A percentile compares a stretch with the other conserved stretches of the same genome.
Evolutionary conservation across 192 early-diverging fungal genomes (phyloP).

Genomic region (Mortierella claussenii): DNA sequence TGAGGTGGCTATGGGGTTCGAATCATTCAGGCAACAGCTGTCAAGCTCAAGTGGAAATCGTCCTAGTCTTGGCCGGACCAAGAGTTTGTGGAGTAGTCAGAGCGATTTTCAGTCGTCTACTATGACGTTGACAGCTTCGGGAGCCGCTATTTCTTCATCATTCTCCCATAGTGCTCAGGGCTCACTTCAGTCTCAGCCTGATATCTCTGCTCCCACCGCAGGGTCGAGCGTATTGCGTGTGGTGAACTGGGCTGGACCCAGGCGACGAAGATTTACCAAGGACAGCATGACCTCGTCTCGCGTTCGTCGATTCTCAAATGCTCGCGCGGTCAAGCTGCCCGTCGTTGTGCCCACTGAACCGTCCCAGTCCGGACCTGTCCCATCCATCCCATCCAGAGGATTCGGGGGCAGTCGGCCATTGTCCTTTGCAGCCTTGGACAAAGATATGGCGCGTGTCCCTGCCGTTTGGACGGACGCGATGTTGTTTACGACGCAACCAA

Average conservation of each 20-base stretch:
- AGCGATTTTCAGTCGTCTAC: constrained; percentile 2
- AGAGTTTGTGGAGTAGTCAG: constrained; percentile 14
- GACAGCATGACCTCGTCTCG: not conserved
- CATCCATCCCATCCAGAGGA: too few species aligned
- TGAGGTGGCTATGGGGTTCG: constrained; percentile 37
- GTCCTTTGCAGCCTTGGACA: too few species aligned
- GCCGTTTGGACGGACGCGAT: too few species aligned
- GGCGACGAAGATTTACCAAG: constrained; percentile 8
- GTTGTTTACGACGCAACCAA: too few species aligned
- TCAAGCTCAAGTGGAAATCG: not conserved
- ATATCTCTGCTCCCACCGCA: not conserved
- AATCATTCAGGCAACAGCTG: constrained; percentile 26
- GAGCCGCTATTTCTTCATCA: too few species aligned
- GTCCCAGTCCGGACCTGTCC: not conserved
- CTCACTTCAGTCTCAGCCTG: too few species aligned
- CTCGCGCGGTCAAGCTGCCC: not conserved
- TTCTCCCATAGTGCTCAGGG: too few species aligned
- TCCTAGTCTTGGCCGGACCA: not conserved
- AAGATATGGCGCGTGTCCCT: too few species aligned
- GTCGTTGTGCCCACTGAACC: too few species aligned
- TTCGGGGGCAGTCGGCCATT: too few species aligned
- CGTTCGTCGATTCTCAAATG: constrained; percentile 24
- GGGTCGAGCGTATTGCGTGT: constrained; percentile 2
- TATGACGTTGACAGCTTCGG: not conserved
- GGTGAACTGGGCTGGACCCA: constrained; percentile 19